Base-by-base conservation (phyloP, 352 stramenopile genomes). In the Pythium chondricola region DNA sequence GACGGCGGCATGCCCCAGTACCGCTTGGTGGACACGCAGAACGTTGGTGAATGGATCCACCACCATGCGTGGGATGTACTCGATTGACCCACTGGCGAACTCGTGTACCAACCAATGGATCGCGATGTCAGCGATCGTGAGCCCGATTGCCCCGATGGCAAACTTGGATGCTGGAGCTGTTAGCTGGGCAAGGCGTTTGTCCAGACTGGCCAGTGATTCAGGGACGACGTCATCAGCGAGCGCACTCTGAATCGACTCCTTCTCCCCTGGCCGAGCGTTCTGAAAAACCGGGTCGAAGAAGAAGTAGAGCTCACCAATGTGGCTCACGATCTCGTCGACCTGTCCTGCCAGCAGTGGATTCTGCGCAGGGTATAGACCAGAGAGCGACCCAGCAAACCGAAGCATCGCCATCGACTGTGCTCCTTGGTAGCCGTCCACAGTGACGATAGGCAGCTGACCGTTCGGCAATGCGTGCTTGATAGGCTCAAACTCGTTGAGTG, bases 381-480 rank as follows among this genome's bases (percentile, higher is more conserved):
- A 51, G 29, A 89, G 50, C 2, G 72, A 67, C 5, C 84, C 84
- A 7, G 61, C 71, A 43, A 71, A 90, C 6, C 78, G 68, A 45
- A 90, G 56, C n/a, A 89, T 58, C 6, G 67, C 69, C 11, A 67
- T 43, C 4, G 43, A 56, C 25, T 72, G 47, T 3, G 26, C 48
- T 6, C 42, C 38, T 22, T 61, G 30, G n/a, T 49, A 42, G 14
- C 42, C 56, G 10, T 65, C 42, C 2, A 70, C 44, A 7, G 54
- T 25, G 0, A 73, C 43, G 14, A 62, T 41, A 10, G 64, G 64
- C 7, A 73, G 17, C 26, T 63, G 48, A 1, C 53, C 61, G 33
- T 65, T 56, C 10, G 64, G 65, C n/a, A 71, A 39, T 13, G 21
- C 24, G 9, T 32, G 10, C 36, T 71, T 74, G 31, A 52, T 14